Percentiles rank a stretch among this genome's conserved stretches.
Conservation (phyloP, 768 basidiomycete genomes). For the Pisolithus marmoratus region DNA sequence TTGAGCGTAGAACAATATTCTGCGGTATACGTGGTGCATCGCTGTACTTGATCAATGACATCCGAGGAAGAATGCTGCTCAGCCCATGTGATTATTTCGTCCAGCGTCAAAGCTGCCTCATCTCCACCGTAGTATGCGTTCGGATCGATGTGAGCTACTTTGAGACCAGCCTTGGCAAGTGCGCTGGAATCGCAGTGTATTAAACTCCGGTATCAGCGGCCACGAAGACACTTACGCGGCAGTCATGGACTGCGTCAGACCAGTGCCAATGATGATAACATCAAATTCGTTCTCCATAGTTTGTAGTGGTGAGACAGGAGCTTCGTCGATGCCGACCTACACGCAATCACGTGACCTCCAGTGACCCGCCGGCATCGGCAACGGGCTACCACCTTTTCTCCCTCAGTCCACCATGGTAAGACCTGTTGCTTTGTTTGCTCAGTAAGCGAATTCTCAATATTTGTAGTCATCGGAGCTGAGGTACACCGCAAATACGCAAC, state of each 20-base stretch:
- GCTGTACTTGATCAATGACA: slow-evolving; percentile 4
- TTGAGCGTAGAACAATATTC: slow-evolving; percentile 39
- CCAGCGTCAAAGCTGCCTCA: slow-evolving; percentile 75
- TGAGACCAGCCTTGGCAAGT: slow-evolving; percentile 82
- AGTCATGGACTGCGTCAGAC: slow-evolving; percentile 75
- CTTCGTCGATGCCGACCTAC: neutral
- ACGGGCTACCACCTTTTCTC: neutral
- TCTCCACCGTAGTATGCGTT: slow-evolving; percentile 82
- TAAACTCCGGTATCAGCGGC: neutral
- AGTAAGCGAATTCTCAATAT: neutral
- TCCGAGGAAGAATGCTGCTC: slow-evolving; percentile 28
- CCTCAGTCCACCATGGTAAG: slow-evolving; percentile 19
- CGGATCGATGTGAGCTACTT: slow-evolving; percentile 81
- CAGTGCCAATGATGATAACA: slow-evolving; percentile 69
- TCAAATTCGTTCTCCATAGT: slow-evolving; percentile 49
- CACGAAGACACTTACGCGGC: slow-evolving; percentile 59
- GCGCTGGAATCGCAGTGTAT: slow-evolving; percentile 45
- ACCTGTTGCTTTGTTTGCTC: slow-evolving; percentile 1
- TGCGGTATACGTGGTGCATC: slow-evolving; percentile 12
- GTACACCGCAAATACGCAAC: slow-evolving; percentile 94
- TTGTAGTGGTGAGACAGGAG: neutral
- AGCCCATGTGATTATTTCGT: slow-evolving; percentile 74
- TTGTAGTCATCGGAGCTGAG: slow-evolving; percentile 82
- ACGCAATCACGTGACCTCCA: neutral
- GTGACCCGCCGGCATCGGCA: no score